phyloP scores from a whole-genome alignment of 768 basidiomycete genomes.

The Clavulina sp. region DNA sequence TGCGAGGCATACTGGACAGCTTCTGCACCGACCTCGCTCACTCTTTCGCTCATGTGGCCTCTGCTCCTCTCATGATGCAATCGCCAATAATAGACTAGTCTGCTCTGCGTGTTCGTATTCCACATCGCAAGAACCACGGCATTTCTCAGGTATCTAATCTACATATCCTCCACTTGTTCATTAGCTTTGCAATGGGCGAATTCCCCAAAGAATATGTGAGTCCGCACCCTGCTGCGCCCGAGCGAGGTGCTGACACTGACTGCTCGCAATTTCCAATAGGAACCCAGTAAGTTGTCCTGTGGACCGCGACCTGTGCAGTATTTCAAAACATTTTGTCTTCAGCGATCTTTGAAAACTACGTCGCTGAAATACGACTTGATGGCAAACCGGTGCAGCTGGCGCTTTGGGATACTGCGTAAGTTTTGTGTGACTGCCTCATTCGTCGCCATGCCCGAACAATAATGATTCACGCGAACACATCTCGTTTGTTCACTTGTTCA shows the following conservation, averaged over 20 bases:
- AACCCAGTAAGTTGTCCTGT: constrained; percentile 34
- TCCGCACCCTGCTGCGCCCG: constrained; percentile 12
- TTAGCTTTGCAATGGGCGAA: constrained; percentile 67
- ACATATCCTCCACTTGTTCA: constrained; percentile 56
- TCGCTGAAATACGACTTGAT: constrained; percentile 93
- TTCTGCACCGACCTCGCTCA: no score
- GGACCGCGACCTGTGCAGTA: not conserved
- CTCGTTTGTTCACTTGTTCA: no score
- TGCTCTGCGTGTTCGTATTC: not conserved
- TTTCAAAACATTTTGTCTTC: constrained; percentile 10
- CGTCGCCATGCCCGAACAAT: no score
- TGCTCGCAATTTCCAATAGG: constrained; percentile 20
- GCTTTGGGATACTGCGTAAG: constrained; percentile 97
- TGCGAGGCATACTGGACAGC: not conserved
- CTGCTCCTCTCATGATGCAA: not conserved
- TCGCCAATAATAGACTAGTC: not conserved
- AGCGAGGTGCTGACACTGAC: not conserved
- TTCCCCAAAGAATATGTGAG: constrained; percentile 92
- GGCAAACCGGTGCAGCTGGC: constrained; percentile 95
- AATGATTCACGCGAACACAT: no score
- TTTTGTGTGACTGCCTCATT: no score
- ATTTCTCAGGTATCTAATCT: not conserved
- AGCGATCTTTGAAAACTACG: constrained; percentile 98
- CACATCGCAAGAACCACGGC: not conserved
- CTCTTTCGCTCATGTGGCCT: not conserved